phyloP scores from a whole-genome alignment of 331 rosid species.

The Cydonia oblonga region DNA sequence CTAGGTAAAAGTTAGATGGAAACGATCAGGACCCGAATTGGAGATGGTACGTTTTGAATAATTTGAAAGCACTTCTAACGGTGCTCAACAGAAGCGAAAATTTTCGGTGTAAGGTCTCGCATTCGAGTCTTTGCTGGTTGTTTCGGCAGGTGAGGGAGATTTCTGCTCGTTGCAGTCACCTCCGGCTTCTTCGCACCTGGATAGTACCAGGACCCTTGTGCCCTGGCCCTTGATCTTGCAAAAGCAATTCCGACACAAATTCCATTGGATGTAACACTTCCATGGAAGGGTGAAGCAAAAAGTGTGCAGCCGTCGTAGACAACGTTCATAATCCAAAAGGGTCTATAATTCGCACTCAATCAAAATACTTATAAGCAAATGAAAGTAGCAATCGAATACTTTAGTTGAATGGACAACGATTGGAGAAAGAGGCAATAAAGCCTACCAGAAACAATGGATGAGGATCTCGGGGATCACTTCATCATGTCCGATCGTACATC shows the following conservation, averaged over 20 bases:
- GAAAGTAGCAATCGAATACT: background rate
- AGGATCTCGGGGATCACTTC: too few species aligned
- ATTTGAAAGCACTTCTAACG: background rate
- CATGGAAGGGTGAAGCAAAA: background rate
- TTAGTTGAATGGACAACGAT: background rate
- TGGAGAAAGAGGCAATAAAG: too few species aligned
- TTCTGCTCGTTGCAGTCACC: too few species aligned
- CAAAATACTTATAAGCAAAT: background rate
- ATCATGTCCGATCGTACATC: too few species aligned
- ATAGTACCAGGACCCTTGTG: too few species aligned
- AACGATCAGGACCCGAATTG: background rate
- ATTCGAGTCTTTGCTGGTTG: too few species aligned
- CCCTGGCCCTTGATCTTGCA: background rate
- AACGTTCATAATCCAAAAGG: background rate
- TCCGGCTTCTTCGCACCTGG: too few species aligned
- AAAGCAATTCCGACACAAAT: background rate
- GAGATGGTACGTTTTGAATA: background rate
- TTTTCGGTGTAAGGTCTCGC: too few species aligned
- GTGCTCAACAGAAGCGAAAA: background rate
- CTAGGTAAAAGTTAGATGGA: background rate
- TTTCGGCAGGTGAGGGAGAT: too few species aligned
- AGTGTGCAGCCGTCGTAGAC: background rate
- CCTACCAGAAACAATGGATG: too few species aligned
- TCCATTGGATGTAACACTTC: background rate
- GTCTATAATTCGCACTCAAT: background rate